Conservation (phyloP, 2,329 filamentous ascomycete species). For the Biscogniauxia mediterranea region DNA sequence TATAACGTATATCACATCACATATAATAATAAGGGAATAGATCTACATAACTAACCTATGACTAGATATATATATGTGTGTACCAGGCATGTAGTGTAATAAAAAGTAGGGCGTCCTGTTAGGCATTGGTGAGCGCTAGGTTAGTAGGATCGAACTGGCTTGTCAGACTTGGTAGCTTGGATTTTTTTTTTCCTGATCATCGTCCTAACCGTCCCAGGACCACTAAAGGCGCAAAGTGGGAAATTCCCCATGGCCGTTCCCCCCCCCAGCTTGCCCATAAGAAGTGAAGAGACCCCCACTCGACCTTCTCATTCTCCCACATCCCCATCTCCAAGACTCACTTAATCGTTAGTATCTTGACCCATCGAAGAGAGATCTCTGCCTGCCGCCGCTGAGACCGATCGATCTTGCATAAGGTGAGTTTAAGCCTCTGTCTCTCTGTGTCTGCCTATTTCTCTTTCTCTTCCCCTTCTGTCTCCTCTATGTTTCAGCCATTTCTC, state of each 20-base stretch:
- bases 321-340: background rate
- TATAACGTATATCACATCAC: too few species aligned
- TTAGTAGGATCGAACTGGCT: background rate
- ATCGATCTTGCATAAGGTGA: background rate
- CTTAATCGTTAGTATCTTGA: slow-evolving; percentile 12
- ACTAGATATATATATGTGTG: too few species aligned
- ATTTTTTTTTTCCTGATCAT: background rate
- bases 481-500: background rate
- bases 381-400: background rate
- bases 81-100: background rate
- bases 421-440: background rate
- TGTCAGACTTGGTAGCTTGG: background rate
- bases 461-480: too few species aligned
- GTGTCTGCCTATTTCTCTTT: background rate
- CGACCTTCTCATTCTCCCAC: slow-evolving; percentile 17
- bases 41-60: too few species aligned
- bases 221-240: background rate
- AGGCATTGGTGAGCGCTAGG: background rate
- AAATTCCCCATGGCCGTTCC: background rate
- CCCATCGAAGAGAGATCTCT: slow-evolving; percentile 2
- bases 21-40: too few species aligned
- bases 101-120: background rate
- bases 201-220: background rate
- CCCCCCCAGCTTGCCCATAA: slow-evolving; percentile 2
- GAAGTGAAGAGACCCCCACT: slow-evolving; percentile 20